phyloP scores from a whole-genome alignment of 2,329 filamentous ascomycete species.

The Polytolypa hystricis region DNA sequence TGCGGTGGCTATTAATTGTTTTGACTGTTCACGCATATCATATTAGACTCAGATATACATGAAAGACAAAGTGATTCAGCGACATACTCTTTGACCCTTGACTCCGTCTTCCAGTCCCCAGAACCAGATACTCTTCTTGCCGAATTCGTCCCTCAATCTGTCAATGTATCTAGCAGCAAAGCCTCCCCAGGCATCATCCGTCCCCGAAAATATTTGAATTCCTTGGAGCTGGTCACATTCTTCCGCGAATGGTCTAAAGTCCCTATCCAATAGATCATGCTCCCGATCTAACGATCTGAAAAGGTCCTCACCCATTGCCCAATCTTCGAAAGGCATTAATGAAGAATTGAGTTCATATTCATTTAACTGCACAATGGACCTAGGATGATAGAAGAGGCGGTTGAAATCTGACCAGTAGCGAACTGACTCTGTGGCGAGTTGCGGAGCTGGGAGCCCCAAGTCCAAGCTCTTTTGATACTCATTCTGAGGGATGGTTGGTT shows the following conservation, averaged over 20 bases:
- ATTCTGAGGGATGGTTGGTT: slow-evolving; percentile 56
- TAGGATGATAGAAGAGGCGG: slow-evolving; percentile 82
- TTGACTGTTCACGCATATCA: slow-evolving; percentile 29
- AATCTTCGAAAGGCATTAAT: slow-evolving; percentile 72
- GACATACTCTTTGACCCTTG: slow-evolving; percentile 44
- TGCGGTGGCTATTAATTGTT: slow-evolving; percentile 52
- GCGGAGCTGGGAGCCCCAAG: slow-evolving; percentile 51
- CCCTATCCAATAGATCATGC: slow-evolving; percentile 79
- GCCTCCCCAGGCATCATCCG: slow-evolving; percentile 73
- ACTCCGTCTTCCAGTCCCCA: slow-evolving; percentile 66
- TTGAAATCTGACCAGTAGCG: slow-evolving; percentile 97
- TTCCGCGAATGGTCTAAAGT: slow-evolving; percentile 77
- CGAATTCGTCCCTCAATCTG: slow-evolving; percentile 75
- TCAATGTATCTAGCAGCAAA: slow-evolving; percentile 66
- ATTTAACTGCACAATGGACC: slow-evolving; percentile 73
- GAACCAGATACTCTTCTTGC: slow-evolving; percentile 75
- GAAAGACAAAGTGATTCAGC: neutral
- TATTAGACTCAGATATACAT: neutral
- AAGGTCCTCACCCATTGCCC: slow-evolving; percentile 61
- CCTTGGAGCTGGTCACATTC: slow-evolving; percentile 90
- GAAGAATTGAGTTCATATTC: slow-evolving; percentile 76
- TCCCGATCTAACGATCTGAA: slow-evolving; percentile 64
- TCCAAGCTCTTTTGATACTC: slow-evolving; percentile 74
- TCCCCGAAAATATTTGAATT: slow-evolving; percentile 61
- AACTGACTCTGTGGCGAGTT: slow-evolving; percentile 59